These are phyloP conservation scores for Hypoxylon rickii DNA, from an alignment of 495 filamentous ascomycete species.

Conservation along the genomic window DNA sequence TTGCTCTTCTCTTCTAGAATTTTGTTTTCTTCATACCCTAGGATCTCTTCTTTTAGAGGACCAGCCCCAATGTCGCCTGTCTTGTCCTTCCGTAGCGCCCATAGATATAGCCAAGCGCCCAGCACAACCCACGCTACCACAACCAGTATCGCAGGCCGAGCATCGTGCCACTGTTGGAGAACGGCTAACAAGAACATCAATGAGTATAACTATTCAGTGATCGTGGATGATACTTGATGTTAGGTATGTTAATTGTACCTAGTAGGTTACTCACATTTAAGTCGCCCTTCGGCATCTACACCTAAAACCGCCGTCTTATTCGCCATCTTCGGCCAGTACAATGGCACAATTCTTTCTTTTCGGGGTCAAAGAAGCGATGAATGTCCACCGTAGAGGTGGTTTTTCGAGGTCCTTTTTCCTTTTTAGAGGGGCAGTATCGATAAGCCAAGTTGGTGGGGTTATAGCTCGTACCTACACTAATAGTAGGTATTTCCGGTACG, in stretches of 20 bases:
- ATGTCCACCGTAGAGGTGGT: too few relatives aligned
- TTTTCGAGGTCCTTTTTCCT: too few relatives aligned
- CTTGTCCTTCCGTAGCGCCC: conserved; percentile 12
- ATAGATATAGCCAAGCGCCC: conserved; percentile 47
- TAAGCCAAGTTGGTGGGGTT: too few relatives aligned
- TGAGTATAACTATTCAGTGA: conserved; percentile 21
- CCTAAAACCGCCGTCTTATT: conserved; percentile 12
- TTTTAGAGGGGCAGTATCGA: conserved; percentile 32
- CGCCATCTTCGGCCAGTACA: conserved; percentile 8
- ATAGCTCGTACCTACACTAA: too few relatives aligned
- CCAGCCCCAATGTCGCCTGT: not conserved
- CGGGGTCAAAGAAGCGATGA: conserved; percentile 1
- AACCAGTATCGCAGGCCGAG: conserved; percentile 57
- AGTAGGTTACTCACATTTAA: conserved; percentile 7
- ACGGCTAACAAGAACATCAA: conserved; percentile 50
- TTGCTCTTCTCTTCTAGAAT: conserved; percentile 16
- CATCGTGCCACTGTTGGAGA: conserved; percentile 59
- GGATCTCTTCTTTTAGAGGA: conserved; percentile 21
- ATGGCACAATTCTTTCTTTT: conserved; percentile 9
- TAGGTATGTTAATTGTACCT: too few relatives aligned
- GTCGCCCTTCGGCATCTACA: not conserved
- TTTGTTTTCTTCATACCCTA: too few relatives aligned
- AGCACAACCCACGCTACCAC: conserved; percentile 44
- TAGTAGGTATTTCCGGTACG: too few relatives aligned
- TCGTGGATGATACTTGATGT: too few relatives aligned